Percentiles rank a stretch among this genome's conserved stretches.
phyloP scores from a whole-genome alignment of 179 eudicot species.

The Spinacia oleracea region DNA sequence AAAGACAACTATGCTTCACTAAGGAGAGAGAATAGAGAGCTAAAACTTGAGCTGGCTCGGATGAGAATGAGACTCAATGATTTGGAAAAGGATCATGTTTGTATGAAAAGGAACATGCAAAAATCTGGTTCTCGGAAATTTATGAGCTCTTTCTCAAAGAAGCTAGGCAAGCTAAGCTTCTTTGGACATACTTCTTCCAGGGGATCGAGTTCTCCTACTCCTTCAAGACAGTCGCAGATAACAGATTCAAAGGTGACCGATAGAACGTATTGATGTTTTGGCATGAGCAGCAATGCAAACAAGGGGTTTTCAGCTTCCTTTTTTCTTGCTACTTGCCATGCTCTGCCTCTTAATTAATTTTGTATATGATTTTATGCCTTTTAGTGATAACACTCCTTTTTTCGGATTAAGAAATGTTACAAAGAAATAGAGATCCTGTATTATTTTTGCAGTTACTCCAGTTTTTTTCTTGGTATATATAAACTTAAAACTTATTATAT shows the following conservation, averaged over 20 bases:
- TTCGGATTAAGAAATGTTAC: constrained; percentile 2
- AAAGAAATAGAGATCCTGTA: constrained; percentile 15
- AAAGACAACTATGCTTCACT: constrained; percentile 87
- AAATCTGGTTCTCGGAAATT: constrained; percentile 67
- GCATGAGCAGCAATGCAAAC: background rate
- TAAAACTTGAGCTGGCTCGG: constrained; percentile 93
- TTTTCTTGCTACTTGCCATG: background rate
- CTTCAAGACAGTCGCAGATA: constrained; percentile 65
- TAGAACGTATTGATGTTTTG: constrained; percentile 39
- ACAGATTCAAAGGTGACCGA: constrained; percentile 74
- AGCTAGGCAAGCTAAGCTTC: constrained; percentile 62
- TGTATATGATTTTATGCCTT: constrained; percentile 33
- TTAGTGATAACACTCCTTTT: constrained; percentile 14
- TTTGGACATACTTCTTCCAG: constrained; percentile 68
- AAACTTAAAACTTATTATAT: background rate
- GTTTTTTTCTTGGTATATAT: background rate
- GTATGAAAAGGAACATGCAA: constrained; percentile 80
- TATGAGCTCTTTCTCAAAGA: constrained; percentile 74
- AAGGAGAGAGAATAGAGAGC: constrained; percentile 82
- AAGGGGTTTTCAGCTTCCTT: background rate
- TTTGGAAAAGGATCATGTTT: constrained; percentile 90
- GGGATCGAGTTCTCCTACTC: constrained; percentile 58
- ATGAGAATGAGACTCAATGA: constrained; percentile 91
- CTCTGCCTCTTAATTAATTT: constrained; percentile 8
- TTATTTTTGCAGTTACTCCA: background rate